Percentiles rank a stretch among this genome's conserved stretches.
These are phyloP conservation scores for Elaeis oleifera DNA, from an alignment of 202 grass and related monocot species.

Conservation along the genomic window DNA sequence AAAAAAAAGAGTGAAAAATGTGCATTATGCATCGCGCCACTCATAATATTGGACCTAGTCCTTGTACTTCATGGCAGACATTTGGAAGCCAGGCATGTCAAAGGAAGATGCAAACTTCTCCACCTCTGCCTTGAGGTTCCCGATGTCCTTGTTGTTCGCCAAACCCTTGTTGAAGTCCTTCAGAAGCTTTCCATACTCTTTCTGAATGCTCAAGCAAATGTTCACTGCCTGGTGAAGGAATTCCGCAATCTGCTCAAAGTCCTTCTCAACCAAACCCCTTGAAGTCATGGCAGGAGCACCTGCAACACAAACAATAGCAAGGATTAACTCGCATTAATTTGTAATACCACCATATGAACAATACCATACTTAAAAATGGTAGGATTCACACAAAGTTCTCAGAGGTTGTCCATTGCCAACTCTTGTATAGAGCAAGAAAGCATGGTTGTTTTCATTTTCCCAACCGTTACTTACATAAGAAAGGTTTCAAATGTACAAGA, in stretches of 20 bases:
- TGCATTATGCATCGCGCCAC: not conserved
- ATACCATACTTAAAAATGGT: no score
- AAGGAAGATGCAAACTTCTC: conserved; percentile 83
- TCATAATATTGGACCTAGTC: conserved; percentile 30
- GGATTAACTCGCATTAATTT: no score
- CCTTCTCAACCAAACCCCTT: conserved; percentile 41
- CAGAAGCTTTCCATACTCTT: not conserved
- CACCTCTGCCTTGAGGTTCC: conserved; percentile 58
- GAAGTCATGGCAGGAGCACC: conserved; percentile 5
- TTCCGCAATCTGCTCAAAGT: conserved; percentile 88
- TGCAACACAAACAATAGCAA: not conserved
- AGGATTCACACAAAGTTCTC: no score
- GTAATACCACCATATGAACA: no score
- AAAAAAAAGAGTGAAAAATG: no score
- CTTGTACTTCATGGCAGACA: conserved; percentile 96
- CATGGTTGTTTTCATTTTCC: no score
- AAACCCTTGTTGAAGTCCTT: conserved; percentile 82
- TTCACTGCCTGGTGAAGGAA: conserved; percentile 96
- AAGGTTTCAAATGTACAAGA: no score
- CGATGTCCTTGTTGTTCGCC: conserved; percentile 78
- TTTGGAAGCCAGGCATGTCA: conserved; percentile 90
- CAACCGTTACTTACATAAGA: no score
- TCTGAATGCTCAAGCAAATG: conserved; percentile 77
- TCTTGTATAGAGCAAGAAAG: no score
- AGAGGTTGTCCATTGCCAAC: no score